Evolutionary conservation across 352 stramenopile species (phyloP), one percentile per base, ranked within the genome.

Genomic region (Globisporangium lucens): DNA sequence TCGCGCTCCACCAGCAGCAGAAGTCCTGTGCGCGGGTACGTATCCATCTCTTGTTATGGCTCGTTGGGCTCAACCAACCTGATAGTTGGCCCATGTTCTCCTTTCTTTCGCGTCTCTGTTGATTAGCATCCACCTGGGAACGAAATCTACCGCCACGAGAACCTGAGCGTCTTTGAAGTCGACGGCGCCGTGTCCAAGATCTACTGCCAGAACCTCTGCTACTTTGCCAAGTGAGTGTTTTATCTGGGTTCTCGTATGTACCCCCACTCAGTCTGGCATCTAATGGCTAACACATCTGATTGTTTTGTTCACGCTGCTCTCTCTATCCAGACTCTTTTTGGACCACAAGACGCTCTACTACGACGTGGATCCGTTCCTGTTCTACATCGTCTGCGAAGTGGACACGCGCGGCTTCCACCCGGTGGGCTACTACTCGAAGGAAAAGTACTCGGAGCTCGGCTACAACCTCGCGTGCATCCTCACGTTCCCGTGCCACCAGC

Each of bases 311-410:
- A 7, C 7, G 17, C 29, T 60, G n/a, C 13, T 22, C 63, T 24
- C 36, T 15, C 17, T 49, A 6, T 51, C 17, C 30, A 90, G 82
- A 46, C 82, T 99, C 24, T 99, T 99, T 73, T 77, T 99, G 47
- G 98, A 99, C 82, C 97, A 99, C 87, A 99, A 99, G 81, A 99
- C 98, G 46, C 83, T 99, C 17, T 99, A 99, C 81, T 99, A 99
- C 82, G 98, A 99, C 70, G 98, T 99, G 4, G 97, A 99, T 70
- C 98, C 98, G 36, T 99, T 99, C 75, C 89, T 98, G 35, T 99
- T 99, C 83, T 99, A 99, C 79, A 87, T 99, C 24, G 85, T 99
- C 51, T 99, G 95, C 62, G 91, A 99, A 69, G 91, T 98, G 2
- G 95, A 98, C 76, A 77, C 66, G 46, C 83, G 83, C 17, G 86